phyloP scores from a whole-genome alignment of 2,329 filamentous ascomycete species.

The Colletotrichum tropicicola region DNA sequence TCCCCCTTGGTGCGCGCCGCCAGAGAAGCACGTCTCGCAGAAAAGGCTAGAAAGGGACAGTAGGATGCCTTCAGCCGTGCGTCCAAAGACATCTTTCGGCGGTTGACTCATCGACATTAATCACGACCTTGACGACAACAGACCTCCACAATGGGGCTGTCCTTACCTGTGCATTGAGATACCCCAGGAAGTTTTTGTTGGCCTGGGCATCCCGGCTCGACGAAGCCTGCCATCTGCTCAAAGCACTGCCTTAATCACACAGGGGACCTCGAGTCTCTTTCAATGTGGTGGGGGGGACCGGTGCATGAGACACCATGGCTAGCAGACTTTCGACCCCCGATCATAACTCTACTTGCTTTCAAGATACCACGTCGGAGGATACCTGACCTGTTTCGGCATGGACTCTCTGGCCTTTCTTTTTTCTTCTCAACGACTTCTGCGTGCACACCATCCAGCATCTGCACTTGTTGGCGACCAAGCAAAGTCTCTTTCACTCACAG shows the following conservation, averaged over 20 bases:
- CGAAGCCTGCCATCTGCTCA: constrained; percentile 4
- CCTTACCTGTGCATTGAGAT: constrained; percentile 27
- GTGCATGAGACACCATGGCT: constrained; percentile 4
- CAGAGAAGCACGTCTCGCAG: constrained; percentile 83
- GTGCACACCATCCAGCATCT: constrained; percentile 18
- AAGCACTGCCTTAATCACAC: not conserved
- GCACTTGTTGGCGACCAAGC: constrained; percentile 21
- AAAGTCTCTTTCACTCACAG: constrained; percentile 7
- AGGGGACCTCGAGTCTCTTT: not conserved
- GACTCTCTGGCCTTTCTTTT: constrained; percentile 19
- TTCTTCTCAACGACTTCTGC: constrained; percentile 22
- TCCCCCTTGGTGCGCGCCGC: constrained; percentile 89
- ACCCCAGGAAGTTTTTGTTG: constrained; percentile 26
- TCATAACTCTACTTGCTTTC: constrained; percentile 30
- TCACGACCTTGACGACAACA: constrained; percentile 27
- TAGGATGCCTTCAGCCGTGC: constrained; percentile 33
- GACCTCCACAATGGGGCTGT: constrained; percentile 12
- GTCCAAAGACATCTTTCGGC: constrained; percentile 23
- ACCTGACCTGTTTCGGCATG: constrained; percentile 13
- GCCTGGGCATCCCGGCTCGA: constrained; percentile 11
- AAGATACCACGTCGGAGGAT: constrained; percentile 28
- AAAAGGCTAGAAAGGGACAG: constrained; percentile 77
- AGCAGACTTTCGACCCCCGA: constrained; percentile 16
- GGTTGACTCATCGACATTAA: constrained; percentile 28
- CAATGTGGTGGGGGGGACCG: not conserved